Evolutionary conservation across 139 green algal species (phyloP), one percentile per base, ranked within the genome.

Genomic region (Pseudopediastrum boryanum): DNA sequence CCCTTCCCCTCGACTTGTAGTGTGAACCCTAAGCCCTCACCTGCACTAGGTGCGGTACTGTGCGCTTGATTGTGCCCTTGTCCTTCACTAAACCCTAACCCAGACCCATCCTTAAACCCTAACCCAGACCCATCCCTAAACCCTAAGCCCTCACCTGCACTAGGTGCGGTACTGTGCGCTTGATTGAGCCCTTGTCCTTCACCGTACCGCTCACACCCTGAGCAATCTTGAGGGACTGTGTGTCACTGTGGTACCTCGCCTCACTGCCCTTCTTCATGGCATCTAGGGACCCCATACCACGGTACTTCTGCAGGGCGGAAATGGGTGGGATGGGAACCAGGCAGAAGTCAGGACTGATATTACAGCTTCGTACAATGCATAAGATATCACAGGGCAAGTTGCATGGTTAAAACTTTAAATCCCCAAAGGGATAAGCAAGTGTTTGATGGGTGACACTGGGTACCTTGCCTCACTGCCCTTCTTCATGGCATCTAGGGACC

Each of bases 191-290:
- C 87, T 99, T 99, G 85, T 98, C 95, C 71, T 88, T 90, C 8
- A 99, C 96, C 10, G 94, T 95, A 23, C 96, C 96, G 19, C 85
- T 89, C 70, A 99, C 96, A 41, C 96, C 96, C 89, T 99, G 94
- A 4, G 95, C 95, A 70, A 99, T 97, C 85, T 99, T 99, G 21
- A 99, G 89, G 10, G 81, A 86, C 79, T 96, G 91, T 13, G 89
- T 96, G 80, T 98, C 95, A 31, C 83, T 86, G 68, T 96, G 90
- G 87, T 99, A 99, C 27, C 95, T 86, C 23, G 85, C 86, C 87
- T 98, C 95, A 51, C 83, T 94, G 80, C 96, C 96, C 89, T 99
- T 98, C 58, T 89, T 85, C 95, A 98, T 98, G 21, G 96, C 96
- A 29, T 98, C 96, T 71, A 99, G 85, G 12, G 89, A 97, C 44